A percentile compares a stretch with the other conserved stretches of the same genome.
Evolutionary conservation across 139 green algal genomes (phyloP).

Genomic region (Yamagishiella unicocca): DNA sequence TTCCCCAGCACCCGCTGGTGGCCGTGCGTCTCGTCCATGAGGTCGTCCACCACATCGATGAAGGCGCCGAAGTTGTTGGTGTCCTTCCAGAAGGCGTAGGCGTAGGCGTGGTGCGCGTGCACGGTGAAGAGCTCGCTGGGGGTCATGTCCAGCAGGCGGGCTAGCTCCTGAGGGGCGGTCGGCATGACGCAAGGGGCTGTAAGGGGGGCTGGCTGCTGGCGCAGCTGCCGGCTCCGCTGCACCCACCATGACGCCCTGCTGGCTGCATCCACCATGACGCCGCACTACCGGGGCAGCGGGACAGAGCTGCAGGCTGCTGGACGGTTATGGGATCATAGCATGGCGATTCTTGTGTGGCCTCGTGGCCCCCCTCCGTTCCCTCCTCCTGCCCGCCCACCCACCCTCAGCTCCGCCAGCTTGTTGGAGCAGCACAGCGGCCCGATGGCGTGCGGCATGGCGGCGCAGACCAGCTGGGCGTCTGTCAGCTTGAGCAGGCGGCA

Average conservation of each 20-base stretch:
- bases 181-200: neutral
- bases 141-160: neutral
- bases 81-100: slow-evolving; percentile 51
- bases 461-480: slow-evolving; percentile 25
- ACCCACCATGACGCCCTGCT: too few relatives aligned
- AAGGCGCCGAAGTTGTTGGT: slow-evolving; percentile 43
- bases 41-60: slow-evolving; percentile 55
- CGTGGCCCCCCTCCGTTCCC: slow-evolving; percentile 6
- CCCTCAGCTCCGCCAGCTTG: slow-evolving; percentile 13
- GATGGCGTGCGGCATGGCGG: slow-evolving; percentile 48
- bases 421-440: slow-evolving; percentile 48
- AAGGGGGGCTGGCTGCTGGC: too few relatives aligned
- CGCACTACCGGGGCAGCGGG: too few relatives aligned
- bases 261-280: too few relatives aligned
- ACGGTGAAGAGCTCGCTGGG: slow-evolving; percentile 32
- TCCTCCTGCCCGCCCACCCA: neutral
- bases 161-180: neutral
- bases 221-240: too few relatives aligned
- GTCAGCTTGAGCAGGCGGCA: slow-evolving; percentile 8
- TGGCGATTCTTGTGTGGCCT: too few relatives aligned
- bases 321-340: too few relatives aligned
- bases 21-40: slow-evolving; percentile 8
- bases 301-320: too few relatives aligned
- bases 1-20: neutral
- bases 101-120: slow-evolving; percentile 52